Conservation (phyloP, 306 rosid genomes). For the Rosa multiflora region DNA sequence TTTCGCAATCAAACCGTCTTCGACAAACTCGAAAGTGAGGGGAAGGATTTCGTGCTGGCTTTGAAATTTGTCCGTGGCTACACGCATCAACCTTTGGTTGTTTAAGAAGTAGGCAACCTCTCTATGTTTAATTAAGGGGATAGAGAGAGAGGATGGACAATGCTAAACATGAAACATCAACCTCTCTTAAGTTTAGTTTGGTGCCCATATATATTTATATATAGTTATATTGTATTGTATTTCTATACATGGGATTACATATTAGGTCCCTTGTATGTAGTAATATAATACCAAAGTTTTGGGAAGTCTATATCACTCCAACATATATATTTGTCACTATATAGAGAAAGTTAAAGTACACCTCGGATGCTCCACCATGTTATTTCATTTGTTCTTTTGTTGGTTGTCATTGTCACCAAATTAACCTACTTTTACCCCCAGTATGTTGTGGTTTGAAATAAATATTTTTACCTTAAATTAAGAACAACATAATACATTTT, state of each 20-base stretch:
- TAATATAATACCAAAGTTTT: not conserved
- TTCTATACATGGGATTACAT: not conserved
- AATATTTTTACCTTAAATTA: too few species aligned
- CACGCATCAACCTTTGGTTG: not conserved
- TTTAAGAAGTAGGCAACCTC: not conserved
- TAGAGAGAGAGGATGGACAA: not conserved
- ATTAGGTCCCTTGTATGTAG: not conserved
- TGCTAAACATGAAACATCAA: not conserved
- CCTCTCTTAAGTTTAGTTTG: not conserved
- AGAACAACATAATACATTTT: not conserved
- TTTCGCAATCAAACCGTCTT: too few species aligned
- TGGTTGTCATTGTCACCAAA: not conserved
- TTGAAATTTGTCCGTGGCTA: constrained; percentile 2
- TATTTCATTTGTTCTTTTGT: not conserved
- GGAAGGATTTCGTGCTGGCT: not conserved
- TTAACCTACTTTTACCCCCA: not conserved
- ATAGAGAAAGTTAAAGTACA: constrained; percentile 8
- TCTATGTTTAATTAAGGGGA: not conserved
- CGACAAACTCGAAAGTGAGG: not conserved
- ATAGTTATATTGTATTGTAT: not conserved
- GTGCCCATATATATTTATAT: not conserved
- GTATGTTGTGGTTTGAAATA: not conserved
- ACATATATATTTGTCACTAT: not conserved
- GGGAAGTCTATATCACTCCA: not conserved
- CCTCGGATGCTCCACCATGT: constrained; percentile 21